These are phyloP conservation scores for Bretschneidera sinensis DNA, from an alignment of 345 rosid genomes.

Conservation along the genomic window DNA sequence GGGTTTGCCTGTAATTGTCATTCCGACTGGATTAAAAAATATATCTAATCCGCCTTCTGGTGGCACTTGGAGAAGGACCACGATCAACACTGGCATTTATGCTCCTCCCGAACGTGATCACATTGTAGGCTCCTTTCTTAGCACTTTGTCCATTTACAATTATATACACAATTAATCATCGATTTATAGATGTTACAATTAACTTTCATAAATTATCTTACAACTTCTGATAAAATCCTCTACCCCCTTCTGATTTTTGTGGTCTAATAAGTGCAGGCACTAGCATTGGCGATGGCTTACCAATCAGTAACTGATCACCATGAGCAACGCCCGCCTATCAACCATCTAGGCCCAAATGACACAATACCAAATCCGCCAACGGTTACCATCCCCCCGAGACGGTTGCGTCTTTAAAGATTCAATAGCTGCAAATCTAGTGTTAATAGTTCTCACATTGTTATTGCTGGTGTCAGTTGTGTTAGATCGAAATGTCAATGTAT, in stretches of 20 bases:
- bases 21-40: slow-evolving; percentile 57
- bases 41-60: slow-evolving; percentile 51
- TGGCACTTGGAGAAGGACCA: slow-evolving; percentile 50
- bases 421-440: no score
- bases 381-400: slow-evolving; percentile 35
- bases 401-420: slow-evolving; percentile 32
- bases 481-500: no score
- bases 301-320: slow-evolving; percentile 71
- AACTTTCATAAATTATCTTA: no score
- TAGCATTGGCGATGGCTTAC: slow-evolving; percentile 87
- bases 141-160: no score
- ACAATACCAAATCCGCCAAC: slow-evolving; percentile 39
- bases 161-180: neutral
- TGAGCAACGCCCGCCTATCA: slow-evolving; percentile 69
- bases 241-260: no score
- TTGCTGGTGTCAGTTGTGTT: no score
- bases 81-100: slow-evolving; percentile 65
- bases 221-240: no score
- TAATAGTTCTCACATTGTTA: no score
- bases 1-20: slow-evolving; percentile 68
- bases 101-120: slow-evolving; percentile 81
- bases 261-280: slow-evolving; percentile 55
- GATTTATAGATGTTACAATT: no score
- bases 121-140: slow-evolving; percentile 45
- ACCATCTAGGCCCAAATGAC: slow-evolving; percentile 61